A percentile compares a stretch with the other conserved stretches of the same genome.
Conservation (phyloP, 176 grass and related monocot species). For the Thinopyrum elongatum region DNA sequence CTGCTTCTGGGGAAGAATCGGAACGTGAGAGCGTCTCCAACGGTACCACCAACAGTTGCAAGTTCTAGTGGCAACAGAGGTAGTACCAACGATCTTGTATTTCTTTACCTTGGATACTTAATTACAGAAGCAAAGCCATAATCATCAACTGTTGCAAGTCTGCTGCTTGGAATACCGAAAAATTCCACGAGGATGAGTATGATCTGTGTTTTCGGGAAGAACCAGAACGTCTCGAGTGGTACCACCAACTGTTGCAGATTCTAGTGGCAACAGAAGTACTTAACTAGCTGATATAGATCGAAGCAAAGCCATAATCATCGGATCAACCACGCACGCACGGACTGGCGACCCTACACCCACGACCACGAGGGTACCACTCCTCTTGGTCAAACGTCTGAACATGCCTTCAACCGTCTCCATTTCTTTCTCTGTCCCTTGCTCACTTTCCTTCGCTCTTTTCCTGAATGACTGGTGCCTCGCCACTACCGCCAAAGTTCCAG, state of each 20-base stretch:
- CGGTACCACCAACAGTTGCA: background rate
- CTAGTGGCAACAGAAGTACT: background rate
- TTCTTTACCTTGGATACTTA: no score
- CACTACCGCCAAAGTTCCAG: background rate
- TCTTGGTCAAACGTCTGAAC: slow-evolving; percentile 27
- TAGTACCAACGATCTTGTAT: no score
- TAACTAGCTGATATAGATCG: background rate
- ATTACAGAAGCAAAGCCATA: background rate
- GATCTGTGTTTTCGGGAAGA: no score
- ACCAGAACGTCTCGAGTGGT: background rate
- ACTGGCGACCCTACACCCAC: background rate
- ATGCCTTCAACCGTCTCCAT: slow-evolving; percentile 2
- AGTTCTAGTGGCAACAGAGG: background rate
- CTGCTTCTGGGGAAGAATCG: background rate
- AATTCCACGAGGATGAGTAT: no score
- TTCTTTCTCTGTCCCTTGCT: background rate
- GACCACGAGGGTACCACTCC: background rate
- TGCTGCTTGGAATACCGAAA: background rate
- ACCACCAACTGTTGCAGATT: background rate
- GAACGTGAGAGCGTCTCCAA: no score
- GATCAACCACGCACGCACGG: background rate
- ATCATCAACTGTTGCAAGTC: background rate
- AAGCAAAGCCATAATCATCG: background rate
- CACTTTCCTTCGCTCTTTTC: background rate
- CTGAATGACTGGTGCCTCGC: background rate